Evolutionary conservation across 805 yeast genomes (phyloP), one percentile per base, ranked within the genome.

Genomic region (Hanseniaspora clermontiae): DNA sequence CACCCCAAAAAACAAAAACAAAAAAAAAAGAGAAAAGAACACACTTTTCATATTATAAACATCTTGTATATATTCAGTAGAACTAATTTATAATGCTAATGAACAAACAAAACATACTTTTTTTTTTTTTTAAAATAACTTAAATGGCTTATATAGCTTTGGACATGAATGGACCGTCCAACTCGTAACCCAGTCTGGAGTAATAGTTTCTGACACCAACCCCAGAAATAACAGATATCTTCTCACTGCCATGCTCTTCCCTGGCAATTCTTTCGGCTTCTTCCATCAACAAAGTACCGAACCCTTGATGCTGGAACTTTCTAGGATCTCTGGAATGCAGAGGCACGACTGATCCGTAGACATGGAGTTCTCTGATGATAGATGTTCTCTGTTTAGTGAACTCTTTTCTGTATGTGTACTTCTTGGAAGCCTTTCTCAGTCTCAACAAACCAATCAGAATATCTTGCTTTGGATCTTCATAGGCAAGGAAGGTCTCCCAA

Each of bases 141-240:
- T 32, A 32, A 32, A 32, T 32, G 36, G 10, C 11, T 61, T 59
- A 64, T 31, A 71, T 62, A 52, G 55, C 59, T 61, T 85, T 93
- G n/a, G 97, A 90, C 98, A 93, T 93, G 70, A 77, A 93, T 15
- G 97, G 97, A 2, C 98, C 98, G 65, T 93, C 98, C 59, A 93
- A 74, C 61, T 77, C 79, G 70, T 93, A 93, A 4, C 98, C 98
- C 59, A 93, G 75, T 64, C 87, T 84, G 17, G 88, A 91, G 65
- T 93, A 93, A 71, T 93, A 93, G 68, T 91, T 93, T 67, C 98
- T 79, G 40, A 93, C 98, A 61, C 98, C 98, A 43, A 93, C 97
- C 62, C 98, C 98, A 37, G 95, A 83, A 62, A 93, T 93, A 55
- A 93, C 98, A 67, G 95, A 82, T 39, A 93, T 84, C 72, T 93